phyloP scores from a whole-genome alignment of 2,329 filamentous ascomycete species.

The Penicillium janthinellum region DNA sequence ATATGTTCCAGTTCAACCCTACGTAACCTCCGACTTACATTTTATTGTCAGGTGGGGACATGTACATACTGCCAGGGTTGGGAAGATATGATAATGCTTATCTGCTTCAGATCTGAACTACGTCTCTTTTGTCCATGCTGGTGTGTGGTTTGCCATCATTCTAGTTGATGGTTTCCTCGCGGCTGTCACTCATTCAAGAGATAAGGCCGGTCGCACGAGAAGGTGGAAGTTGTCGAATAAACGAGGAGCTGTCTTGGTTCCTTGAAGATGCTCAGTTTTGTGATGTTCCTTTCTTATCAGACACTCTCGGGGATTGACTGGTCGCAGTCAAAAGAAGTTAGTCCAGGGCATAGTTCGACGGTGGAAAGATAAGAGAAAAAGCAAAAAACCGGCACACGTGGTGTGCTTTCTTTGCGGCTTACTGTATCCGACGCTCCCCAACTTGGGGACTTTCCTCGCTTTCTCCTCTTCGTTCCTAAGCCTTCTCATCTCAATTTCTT shows the following conservation, averaged over 20 bases:
- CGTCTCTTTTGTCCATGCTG: not conserved
- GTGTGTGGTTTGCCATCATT: not conserved
- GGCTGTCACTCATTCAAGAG: not conserved
- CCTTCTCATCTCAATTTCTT: not conserved
- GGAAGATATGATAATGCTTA: not conserved
- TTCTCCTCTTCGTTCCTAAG: not conserved
- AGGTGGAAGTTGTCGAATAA: not conserved
- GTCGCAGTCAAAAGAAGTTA: slow-evolving; percentile 32
- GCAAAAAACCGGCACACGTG: not conserved
- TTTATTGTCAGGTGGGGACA: not conserved
- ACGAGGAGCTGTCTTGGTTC: not conserved
- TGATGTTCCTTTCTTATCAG: slow-evolving; percentile 44
- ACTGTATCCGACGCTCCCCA: not conserved
- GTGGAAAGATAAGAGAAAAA: slow-evolving; percentile 1
- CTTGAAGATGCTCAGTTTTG: slow-evolving; percentile 46
- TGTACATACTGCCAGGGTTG: not conserved
- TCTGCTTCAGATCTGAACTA: not conserved
- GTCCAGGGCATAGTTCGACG: not conserved
- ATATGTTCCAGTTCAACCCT: slow-evolving; percentile 43
- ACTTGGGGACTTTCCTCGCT: not conserved
- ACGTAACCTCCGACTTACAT: not conserved
- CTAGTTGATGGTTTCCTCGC: not conserved
- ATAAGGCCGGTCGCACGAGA: slow-evolving; percentile 23
- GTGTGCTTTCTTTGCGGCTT: not conserved
- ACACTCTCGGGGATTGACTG: not conserved